Percentiles rank a stretch among this genome's conserved stretches.
phyloP scores from a whole-genome alignment of 352 stramenopile genomes.

The Phytopythium sindhum region DNA sequence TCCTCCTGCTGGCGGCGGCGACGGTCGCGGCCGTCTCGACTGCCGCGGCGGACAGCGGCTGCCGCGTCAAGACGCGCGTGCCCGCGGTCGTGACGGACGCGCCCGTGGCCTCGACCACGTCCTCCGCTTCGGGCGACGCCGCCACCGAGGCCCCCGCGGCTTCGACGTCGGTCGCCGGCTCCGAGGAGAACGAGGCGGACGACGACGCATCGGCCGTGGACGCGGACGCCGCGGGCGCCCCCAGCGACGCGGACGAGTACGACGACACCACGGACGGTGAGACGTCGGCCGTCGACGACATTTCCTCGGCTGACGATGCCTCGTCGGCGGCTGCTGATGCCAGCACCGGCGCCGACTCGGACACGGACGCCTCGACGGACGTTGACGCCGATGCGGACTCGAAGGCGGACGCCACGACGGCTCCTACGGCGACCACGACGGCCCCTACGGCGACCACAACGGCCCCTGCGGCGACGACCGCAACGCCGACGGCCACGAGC shows the following conservation, averaged over 20 bases:
- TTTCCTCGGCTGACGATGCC: too few species aligned
- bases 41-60: not conserved
- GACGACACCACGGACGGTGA: not conserved
- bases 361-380: not conserved
- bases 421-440: not conserved
- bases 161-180: not conserved
- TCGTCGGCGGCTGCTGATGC: not conserved
- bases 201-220: not conserved
- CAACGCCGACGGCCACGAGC: constrained; percentile 6
- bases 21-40: not conserved
- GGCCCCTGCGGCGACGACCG: not conserved
- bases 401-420: not conserved
- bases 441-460: not conserved
- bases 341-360: not conserved
- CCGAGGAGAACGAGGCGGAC: not conserved
- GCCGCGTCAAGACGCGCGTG: constrained; percentile 4
- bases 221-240: not conserved
- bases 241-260: not conserved
- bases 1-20: constrained; percentile 1
- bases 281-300: not conserved
- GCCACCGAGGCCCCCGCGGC: not conserved
- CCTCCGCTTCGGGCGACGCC: not conserved
- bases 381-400: not conserved
- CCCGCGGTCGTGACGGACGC: not conserved
- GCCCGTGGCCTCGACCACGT: not conserved